Evolutionary conservation across 2,329 filamentous ascomycete species (phyloP), one percentile per base, ranked within the genome.

Genomic region (Massarina eburnea): DNA sequence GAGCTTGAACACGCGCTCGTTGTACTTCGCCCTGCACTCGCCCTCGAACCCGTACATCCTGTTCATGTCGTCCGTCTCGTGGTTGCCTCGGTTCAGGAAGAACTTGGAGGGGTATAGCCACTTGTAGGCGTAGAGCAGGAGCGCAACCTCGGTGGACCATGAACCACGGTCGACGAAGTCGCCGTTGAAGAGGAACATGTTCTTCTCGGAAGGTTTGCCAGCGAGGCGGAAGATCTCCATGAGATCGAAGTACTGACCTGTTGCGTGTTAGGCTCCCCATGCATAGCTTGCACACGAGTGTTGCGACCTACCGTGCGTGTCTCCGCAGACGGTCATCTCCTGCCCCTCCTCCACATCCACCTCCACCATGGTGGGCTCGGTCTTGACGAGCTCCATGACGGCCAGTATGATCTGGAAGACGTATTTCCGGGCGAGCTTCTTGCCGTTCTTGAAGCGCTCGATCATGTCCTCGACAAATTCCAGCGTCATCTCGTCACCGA

Each of bases 51-150:
- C 94, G 68, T 99, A 99, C 43, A 94, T 91, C 57, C 90, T 85
- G 78, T 99, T 99, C 94, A 99, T 99, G 72, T 96, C 92, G 68
- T 97, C 92, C 39, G 94, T 97, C 76, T 99, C 94, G 74, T 99
- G 94, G 73, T 99, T 99, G 59, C 94, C 94, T 51, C 94, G 85
- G 78, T 99, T 99, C 54, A 99, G 77, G 82, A 95, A 97, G 79
- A 99, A 92, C 43, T 79, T 83, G 34, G 84, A 82, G 7, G 94
- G 94, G 43, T 88, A 84, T 61, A 97, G 73, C 92, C 90, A 96
- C 77, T 99, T 99, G 80, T 96, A 95, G 35, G 92, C 88, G 71
- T 96, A 99, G 17, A 99, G 79, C 9, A 96, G 78, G 37, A 99
- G 79, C 9, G 91, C 92, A 58, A 99, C 95, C 70, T 99, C 94